Conservation (phyloP, 1,284 basidiomycete genomes). For the Rhodotorula sp. region DNA sequence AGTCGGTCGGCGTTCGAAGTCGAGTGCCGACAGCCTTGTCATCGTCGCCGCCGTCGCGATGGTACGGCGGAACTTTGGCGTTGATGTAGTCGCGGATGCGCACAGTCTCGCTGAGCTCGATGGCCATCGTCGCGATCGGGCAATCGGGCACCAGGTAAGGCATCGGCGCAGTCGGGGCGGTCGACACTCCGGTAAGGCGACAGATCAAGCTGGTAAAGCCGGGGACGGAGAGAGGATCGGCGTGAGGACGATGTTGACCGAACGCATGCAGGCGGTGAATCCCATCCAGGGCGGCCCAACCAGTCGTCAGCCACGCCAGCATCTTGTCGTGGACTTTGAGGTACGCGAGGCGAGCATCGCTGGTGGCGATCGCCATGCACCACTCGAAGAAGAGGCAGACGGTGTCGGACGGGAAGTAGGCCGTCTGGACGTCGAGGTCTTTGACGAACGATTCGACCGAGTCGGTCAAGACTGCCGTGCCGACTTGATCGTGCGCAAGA, state of each 20-base stretch:
- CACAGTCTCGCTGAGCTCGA: slow-evolving; percentile 59
- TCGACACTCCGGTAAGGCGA: slow-evolving; percentile 49
- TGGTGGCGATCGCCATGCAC: slow-evolving; percentile 65
- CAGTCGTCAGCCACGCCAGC: slow-evolving; percentile 73
- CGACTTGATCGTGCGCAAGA: slow-evolving; percentile 54
- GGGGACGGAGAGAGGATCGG: slow-evolving; percentile 58
- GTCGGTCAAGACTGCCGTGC: slow-evolving; percentile 58
- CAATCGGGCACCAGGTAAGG: slow-evolving; percentile 49
- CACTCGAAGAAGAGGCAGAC: slow-evolving; percentile 74
- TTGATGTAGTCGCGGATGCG: slow-evolving; percentile 67
- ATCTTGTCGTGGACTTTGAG: slow-evolving; percentile 80
- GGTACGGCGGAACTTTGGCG: slow-evolving; percentile 58
- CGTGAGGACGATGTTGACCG: slow-evolving; percentile 47
- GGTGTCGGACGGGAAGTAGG: slow-evolving; percentile 80
- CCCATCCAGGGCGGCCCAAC: slow-evolving; percentile 61
- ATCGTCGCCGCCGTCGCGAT: neutral
- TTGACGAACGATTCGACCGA: slow-evolving; percentile 73
- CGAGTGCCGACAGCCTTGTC: neutral
- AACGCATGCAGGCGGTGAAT: slow-evolving; percentile 26
- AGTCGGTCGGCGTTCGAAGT: slow-evolving; percentile 1
- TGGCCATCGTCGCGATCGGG: slow-evolving; percentile 60
- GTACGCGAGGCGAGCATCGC: slow-evolving; percentile 74
- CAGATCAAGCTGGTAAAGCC: slow-evolving; percentile 63
- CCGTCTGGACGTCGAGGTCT: slow-evolving; percentile 77
- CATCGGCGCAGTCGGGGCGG: slow-evolving; percentile 10